phyloP scores from a whole-genome alignment of 2,329 filamentous ascomycete species.

The Fusarium piperis region DNA sequence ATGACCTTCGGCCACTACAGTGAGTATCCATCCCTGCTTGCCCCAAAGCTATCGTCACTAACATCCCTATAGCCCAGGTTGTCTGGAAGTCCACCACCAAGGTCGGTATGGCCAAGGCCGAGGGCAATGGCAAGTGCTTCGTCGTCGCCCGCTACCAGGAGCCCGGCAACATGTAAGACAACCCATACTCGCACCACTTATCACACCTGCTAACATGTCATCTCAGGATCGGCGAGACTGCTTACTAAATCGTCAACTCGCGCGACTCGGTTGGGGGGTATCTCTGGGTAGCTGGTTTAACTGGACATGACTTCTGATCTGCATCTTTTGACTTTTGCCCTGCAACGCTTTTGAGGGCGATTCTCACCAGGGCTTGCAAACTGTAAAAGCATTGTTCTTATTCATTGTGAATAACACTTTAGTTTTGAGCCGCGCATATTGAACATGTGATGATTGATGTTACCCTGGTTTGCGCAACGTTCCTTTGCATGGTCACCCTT shows the following conservation, averaged over 20 bases:
- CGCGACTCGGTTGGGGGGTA: conserved; percentile 3
- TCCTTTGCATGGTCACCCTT: not conserved
- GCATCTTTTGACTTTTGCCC: conserved; percentile 19
- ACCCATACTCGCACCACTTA: no score
- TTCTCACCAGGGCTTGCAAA: conserved; percentile 22
- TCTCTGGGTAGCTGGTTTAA: conserved; percentile 9
- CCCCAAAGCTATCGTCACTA: not conserved
- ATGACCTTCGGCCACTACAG: conserved; percentile 39
- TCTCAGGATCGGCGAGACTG: conserved; percentile 30
- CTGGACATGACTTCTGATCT: conserved; percentile 21
- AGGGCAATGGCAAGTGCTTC: conserved; percentile 28
- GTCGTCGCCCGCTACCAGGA: conserved; percentile 39
- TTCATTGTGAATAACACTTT: conserved; percentile 22
- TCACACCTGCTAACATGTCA: conserved; percentile 11
- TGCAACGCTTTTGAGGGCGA: conserved; percentile 19
- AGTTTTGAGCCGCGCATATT: not conserved
- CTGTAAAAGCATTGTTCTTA: conserved; percentile 15
- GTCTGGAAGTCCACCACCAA: conserved; percentile 40
- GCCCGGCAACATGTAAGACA: conserved; percentile 41
- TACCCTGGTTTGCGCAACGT: not conserved
- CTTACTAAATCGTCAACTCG: conserved; percentile 28
- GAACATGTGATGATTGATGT: not conserved
- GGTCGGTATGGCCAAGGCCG: conserved; percentile 37
- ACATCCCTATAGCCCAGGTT: conserved; percentile 22
- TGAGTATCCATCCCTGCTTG: not conserved